Evolutionary conservation across 352 stramenopile genomes (phyloP).

Genomic region (Pythium periplocum): DNA sequence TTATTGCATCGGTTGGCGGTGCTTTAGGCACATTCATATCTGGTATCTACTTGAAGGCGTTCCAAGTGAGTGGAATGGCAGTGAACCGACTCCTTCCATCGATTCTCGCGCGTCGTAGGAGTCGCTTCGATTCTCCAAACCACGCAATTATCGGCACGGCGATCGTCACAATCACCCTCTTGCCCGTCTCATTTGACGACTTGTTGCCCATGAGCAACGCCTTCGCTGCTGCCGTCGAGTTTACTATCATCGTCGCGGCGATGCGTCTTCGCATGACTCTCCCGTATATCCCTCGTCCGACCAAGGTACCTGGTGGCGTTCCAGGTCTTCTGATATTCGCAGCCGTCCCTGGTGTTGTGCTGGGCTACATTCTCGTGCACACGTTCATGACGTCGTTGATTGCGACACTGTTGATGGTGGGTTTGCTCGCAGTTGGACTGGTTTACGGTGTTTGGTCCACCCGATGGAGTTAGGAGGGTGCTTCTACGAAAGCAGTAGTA

Average conservation of each 20-base stretch:
- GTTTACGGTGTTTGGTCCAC: conserved; percentile 16
- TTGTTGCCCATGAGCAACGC: conserved; percentile 75
- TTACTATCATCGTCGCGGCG: conserved; percentile 86
- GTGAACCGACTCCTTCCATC: conserved; percentile 72
- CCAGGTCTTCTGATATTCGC: conserved; percentile 13
- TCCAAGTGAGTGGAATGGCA: conserved; percentile 62
- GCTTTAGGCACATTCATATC: conserved; percentile 84
- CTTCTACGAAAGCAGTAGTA: too few relatives aligned
- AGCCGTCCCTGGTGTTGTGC: conserved; percentile 5
- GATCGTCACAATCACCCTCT: conserved; percentile 9
- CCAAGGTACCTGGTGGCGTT: conserved; percentile 21
- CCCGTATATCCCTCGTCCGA: conserved; percentile 42
- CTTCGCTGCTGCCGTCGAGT: conserved; percentile 61
- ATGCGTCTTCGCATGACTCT: conserved; percentile 67
- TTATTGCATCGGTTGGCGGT: conserved; percentile 66
- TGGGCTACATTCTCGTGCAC: conserved; percentile 19
- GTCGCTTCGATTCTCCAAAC: conserved; percentile 15
- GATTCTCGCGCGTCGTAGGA: conserved; percentile 51
- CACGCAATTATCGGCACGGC: conserved; percentile 15
- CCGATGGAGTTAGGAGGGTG: conserved; percentile 10
- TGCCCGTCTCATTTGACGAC: conserved; percentile 35
- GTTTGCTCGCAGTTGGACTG: conserved; percentile 11
- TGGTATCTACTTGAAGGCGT: conserved; percentile 86
- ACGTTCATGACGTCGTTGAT: conserved; percentile 12
- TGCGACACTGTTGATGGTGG: conserved; percentile 7